A percentile compares a stretch with the other conserved stretches of the same genome.
Evolutionary conservation across 148 eudicot genomes (phyloP).

Genomic region (Rhododendron simsii): DNA sequence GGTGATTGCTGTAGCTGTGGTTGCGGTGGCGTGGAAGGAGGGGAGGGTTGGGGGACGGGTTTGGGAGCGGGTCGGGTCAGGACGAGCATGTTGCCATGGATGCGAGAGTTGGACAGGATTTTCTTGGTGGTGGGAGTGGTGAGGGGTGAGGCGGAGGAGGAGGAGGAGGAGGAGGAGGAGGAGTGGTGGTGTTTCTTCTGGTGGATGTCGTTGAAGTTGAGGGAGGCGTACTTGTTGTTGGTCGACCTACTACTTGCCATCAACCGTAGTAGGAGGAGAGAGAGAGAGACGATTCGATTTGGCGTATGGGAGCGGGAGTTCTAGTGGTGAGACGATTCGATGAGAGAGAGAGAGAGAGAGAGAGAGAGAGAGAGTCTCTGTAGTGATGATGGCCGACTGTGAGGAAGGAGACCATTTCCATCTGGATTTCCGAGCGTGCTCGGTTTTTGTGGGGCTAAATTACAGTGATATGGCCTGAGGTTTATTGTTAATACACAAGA

Average conservation of each 20-base stretch:
- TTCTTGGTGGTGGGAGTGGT: constrained; percentile 23
- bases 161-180: background rate
- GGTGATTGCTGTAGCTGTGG: background rate
- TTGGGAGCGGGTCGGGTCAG: constrained; percentile 67
- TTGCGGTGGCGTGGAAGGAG: constrained; percentile 8
- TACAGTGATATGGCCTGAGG: too few species aligned
- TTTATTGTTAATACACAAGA: too few species aligned
- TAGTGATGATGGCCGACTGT: background rate
- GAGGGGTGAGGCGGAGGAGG: constrained; percentile 14
- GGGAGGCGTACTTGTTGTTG: constrained; percentile 69
- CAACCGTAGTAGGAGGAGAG: constrained; percentile 22
- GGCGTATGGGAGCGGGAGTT: background rate
- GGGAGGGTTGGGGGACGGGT: constrained; percentile 27
- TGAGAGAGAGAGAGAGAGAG: background rate
- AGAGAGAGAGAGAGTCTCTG: background rate
- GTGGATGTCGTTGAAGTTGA: constrained; percentile 77
- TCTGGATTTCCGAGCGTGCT: background rate
- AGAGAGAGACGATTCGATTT: background rate
- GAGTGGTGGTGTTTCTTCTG: constrained; percentile 31
- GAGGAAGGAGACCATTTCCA: background rate
- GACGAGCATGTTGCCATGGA: constrained; percentile 69
- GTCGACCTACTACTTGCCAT: constrained; percentile 53
- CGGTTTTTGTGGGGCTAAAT: too few species aligned
- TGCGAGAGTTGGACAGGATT: constrained; percentile 44
- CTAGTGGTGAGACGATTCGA: background rate